Conservation (phyloP, 2,329 filamentous ascomycete species). For the Ophiostoma triangulosporum region DNA sequence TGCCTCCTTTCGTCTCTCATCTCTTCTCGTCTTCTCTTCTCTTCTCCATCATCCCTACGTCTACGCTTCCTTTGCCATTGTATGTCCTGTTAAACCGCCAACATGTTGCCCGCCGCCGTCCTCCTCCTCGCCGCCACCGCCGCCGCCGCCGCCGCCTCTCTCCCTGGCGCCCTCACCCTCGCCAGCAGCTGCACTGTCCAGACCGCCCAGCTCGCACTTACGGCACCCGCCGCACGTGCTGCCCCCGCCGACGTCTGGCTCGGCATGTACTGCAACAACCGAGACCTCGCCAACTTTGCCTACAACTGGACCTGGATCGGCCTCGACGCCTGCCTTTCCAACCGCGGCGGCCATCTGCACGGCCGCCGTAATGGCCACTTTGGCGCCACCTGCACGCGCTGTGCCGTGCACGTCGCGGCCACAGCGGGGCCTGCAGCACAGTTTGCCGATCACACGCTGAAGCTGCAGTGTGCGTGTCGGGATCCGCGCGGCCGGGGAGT, state of each 20-base stretch:
- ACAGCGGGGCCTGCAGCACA: neutral
- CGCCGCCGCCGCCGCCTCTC: neutral
- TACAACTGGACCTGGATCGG: constrained; percentile 30
- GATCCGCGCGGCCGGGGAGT: constrained; percentile 5
- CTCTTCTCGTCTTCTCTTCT: neutral
- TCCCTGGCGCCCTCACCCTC: neutral
- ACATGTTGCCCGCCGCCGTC: neutral
- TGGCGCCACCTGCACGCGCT: constrained; percentile 15
- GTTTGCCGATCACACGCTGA: constrained; percentile 9
- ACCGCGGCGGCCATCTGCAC: constrained; percentile 16
- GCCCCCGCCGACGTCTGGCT: too few species aligned
- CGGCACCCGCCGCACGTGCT: constrained; percentile 20
- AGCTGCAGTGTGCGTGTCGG: constrained; percentile 16
- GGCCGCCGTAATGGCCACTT: constrained; percentile 16
- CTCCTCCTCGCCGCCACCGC: neutral
- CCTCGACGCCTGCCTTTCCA: constrained; percentile 21
- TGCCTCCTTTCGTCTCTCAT: too few species aligned
- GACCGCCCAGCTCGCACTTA: constrained; percentile 21
- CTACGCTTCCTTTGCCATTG: neutral
- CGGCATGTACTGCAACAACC: constrained; percentile 27
- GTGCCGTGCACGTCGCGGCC: neutral
- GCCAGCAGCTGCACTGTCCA: constrained; percentile 21
- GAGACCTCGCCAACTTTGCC: constrained; percentile 21
- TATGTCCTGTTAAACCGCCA: neutral
- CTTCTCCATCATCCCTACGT: neutral